phyloP scores from a whole-genome alignment of 2,329 filamentous ascomycete genomes.

The Atkinsonella hypoxylon region DNA sequence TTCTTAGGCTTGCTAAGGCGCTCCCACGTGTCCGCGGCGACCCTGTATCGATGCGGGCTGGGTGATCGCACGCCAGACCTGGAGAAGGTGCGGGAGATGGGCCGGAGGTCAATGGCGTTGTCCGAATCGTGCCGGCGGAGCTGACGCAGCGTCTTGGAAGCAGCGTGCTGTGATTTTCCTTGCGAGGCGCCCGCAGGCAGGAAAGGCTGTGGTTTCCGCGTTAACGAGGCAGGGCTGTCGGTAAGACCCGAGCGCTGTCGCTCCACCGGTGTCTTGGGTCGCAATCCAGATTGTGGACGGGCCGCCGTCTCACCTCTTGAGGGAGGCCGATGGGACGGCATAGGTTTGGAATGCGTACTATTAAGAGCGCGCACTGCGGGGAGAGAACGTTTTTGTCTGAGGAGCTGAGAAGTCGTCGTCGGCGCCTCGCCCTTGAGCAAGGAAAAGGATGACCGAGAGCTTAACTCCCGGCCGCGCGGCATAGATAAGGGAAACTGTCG shows the following conservation, averaged over 20 bases:
- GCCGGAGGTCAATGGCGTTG: conserved; percentile 45
- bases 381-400: conserved; percentile 54
- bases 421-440: conserved; percentile 46
- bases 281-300: conserved; percentile 39
- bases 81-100: conserved; percentile 44
- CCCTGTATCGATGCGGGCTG: conserved; percentile 39
- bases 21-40: conserved; percentile 43
- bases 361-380: conserved; percentile 44
- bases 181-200: conserved; percentile 64
- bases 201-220: conserved; percentile 59
- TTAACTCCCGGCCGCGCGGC: conserved; percentile 48
- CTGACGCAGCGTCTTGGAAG: conserved; percentile 55
- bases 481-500: conserved; percentile 44
- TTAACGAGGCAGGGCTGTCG: conserved; percentile 39
- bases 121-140: conserved; percentile 80
- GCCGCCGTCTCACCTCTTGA: conserved; percentile 41
- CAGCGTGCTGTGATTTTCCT: conserved; percentile 66
- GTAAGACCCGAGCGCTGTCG: conserved; percentile 34
- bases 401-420: conserved; percentile 53
- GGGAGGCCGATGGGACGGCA: conserved; percentile 41
- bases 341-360: conserved; percentile 39
- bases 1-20: conserved; percentile 58
- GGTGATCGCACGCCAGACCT: conserved; percentile 47
- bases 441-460: conserved; percentile 40
- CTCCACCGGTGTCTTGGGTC: conserved; percentile 63